phyloP scores from a whole-genome alignment of 108 stramenopile genomes.

The Cyclotella choctawhatcheeana region DNA sequence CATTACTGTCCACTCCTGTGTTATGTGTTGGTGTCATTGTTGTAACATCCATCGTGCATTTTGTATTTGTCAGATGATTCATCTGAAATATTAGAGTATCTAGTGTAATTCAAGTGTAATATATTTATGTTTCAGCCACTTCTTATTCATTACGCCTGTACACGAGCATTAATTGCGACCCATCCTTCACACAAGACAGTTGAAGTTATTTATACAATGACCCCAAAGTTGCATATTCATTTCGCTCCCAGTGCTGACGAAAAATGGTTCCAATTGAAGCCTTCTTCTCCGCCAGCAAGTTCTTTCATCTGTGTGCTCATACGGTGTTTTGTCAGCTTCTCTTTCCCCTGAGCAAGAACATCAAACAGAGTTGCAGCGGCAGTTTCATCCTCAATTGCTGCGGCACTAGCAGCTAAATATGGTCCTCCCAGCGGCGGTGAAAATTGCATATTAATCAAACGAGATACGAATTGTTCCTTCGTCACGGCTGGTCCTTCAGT shows the following conservation, averaged over 20 bases:
- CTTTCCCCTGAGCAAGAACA: slow-evolving; percentile 68
- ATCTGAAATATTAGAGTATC: no score
- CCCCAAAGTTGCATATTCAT: not conserved
- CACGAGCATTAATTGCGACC: no score
- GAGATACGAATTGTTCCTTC: slow-evolving; percentile 68
- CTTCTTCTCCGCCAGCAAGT: slow-evolving; percentile 72
- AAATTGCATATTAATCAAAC: slow-evolving; percentile 59
- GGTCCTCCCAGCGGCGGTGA: slow-evolving; percentile 82
- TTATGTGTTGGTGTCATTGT: slow-evolving; percentile 4
- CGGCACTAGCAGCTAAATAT: slow-evolving; percentile 61
- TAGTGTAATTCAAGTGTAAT: no score
- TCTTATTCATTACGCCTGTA: no score
- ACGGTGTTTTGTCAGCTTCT: slow-evolving; percentile 69
- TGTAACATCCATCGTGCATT: slow-evolving; percentile 14
- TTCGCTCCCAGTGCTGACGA: slow-evolving; percentile 53
- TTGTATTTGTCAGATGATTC: slow-evolving; percentile 33
- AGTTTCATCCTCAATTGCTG: slow-evolving; percentile 61
- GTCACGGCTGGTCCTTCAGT: slow-evolving; percentile 59
- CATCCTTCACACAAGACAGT: no score
- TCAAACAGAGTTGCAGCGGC: slow-evolving; percentile 65
- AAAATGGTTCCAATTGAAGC: slow-evolving; percentile 74
- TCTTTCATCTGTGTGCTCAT: slow-evolving; percentile 71
- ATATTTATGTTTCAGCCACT: no score
- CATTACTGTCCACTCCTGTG: slow-evolving; percentile 15
- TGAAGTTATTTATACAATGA: not conserved